Evolutionary conservation across 176 grass and related monocot species (phyloP), one percentile per base, ranked within the genome.

Genomic region (Bolboschoenus planiculmis): DNA sequence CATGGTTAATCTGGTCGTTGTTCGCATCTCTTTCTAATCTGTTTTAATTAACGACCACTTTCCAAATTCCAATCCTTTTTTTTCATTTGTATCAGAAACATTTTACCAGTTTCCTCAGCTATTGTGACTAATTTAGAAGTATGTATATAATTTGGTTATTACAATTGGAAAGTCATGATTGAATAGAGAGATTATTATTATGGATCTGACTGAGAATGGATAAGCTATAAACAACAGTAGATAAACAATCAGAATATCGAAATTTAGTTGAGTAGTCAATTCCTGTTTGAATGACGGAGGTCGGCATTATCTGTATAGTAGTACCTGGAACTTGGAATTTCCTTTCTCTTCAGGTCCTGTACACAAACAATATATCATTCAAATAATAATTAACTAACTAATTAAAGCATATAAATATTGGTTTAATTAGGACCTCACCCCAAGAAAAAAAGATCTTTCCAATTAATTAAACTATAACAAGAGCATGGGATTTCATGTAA

Each of bases 291-390:
- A 77, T 77, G 72, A 33, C 44, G 53, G 26, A 53, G 44, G 72
- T 74, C 46, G 72, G 72, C 72, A 10, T 53, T 77, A 33, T 77
- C 72, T 77, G 46, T 53, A 77, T 51, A 76, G 72, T 51, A 7
- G 43, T 76, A 51, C 72, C 72, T 76, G 26, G 14, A 51, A 76
- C 72, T 51, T 16, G 26, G 72, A 76, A 76, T 76, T 76, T 50
- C 72, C 26, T 76, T 51, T 51, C 72, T 39, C 24, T 31, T 76
- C 44, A 51, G 18, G 46, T 76, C 71, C 42, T 50, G 43, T 68
- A 37, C 34, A 20, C 10, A 20, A 10, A 14, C 18, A 10, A 34
- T 39, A 40, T 68, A 53, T 53, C 24, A 51, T 51, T 30, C 26
- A 60, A 40, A 43, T 39, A 81, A 60, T 46, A 51, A 78, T 53